Evolutionary conservation across 1,284 basidiomycete genomes (phyloP).

Genomic region (Ganoderma resinaceum): DNA sequence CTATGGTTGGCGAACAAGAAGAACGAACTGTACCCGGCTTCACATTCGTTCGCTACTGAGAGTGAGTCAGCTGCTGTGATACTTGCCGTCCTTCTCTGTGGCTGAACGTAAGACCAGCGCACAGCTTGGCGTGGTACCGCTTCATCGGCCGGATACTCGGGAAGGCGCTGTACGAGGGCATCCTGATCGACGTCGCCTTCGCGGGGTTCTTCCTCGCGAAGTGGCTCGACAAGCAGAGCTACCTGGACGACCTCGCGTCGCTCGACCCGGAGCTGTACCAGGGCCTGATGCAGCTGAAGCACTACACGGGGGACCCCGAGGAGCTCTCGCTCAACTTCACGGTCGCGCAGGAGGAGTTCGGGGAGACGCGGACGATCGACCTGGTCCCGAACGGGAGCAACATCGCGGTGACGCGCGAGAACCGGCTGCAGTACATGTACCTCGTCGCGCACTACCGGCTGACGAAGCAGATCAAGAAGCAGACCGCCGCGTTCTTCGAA

Average conservation of each 20-base stretch:
- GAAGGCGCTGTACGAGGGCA: constrained; percentile 97
- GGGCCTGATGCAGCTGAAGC: constrained; percentile 92
- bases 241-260: constrained; percentile 89
- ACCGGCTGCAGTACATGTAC: constrained; percentile 91
- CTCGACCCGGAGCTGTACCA: constrained; percentile 95
- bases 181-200: constrained; percentile 95
- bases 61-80: constrained; percentile 49
- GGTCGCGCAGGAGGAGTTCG: constrained; percentile 91
- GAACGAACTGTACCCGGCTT: constrained; percentile 95
- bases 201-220: constrained; percentile 95
- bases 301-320: constrained; percentile 88
- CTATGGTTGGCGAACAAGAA: constrained; percentile 91
- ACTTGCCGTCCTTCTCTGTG: too few species aligned
- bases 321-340: constrained; percentile 96
- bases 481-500: constrained; percentile 87
- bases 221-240: constrained; percentile 91
- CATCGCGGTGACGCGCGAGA: constrained; percentile 89
- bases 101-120: constrained; percentile 52
- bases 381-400: constrained; percentile 87
- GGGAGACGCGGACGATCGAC: constrained; percentile 79
- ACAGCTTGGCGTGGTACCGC: constrained; percentile 91
- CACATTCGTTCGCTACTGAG: constrained; percentile 89
- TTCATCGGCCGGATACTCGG: constrained; percentile 95
- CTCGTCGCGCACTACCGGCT: constrained; percentile 91
- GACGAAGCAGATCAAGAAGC: constrained; percentile 86